Evolutionary conservation across 495 filamentous ascomycete species (phyloP), one percentile per base, ranked within the genome.

Genomic region (Margaritispora aquatica): DNA sequence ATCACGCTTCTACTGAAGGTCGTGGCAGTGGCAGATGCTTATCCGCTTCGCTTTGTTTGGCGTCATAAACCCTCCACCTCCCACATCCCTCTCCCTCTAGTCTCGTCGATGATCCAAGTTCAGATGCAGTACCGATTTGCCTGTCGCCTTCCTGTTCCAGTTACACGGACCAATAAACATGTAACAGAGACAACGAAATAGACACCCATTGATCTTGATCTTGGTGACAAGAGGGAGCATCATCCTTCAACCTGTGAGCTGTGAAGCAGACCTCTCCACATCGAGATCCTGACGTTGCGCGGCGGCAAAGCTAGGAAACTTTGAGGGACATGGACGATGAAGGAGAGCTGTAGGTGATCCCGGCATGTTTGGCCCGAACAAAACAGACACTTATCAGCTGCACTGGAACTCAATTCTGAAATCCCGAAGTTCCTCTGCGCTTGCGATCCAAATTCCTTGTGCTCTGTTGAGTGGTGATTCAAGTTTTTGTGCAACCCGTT

Each of bases 1-100:
- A 63, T 63, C 61, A 63, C 61, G 55, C 55, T 63, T 57, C 58
- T 48, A n/a, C n/a, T n/a, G n/a, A n/a, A n/a, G 49, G 26, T 38
- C 27, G 56, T 63, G 41, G 60, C 58, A 55, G 51, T 51, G 55
- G 59, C 56, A 56, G 56, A 63, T 59, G 58, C 58, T 56, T 51
- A 50, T 54, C 51, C 26, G 61, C 56, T 52, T 34, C 29, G 61
- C 56, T 52, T 34, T 22, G 38, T 59, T 55, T 59, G 61, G 59
- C 59, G 59, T 62, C 59, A 61, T 61, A 55, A 61, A 55, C 59
- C 34, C 59, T 55, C 54, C 53, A 51, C 31, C 54, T 41, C 56
- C 51, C 54, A 22, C 22, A 5, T 13, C 29, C 13, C 29, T 13
- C 5, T 13, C 29, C 5, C 29, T 13, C 29, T 13, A 5, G 5